Evolutionary conservation across 2,329 filamentous ascomycete species (phyloP).

Genomic region (Trematosphaeria pertusa): DNA sequence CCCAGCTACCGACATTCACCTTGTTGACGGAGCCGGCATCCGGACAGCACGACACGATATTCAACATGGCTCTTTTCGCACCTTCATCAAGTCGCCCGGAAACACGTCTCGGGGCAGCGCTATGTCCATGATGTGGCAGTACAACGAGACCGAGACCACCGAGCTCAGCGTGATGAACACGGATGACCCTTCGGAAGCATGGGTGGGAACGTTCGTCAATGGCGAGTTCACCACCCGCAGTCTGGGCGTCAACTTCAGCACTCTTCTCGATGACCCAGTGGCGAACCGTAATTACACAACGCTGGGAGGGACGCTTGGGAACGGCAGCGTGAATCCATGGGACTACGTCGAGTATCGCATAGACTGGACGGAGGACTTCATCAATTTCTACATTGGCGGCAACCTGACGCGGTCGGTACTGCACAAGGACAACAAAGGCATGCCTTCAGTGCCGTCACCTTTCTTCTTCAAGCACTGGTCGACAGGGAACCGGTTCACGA

Average conservation of each 20-base stretch:
- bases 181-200: slow-evolving; percentile 46
- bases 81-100: slow-evolving; percentile 51
- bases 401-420: slow-evolving; percentile 44
- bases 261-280: slow-evolving; percentile 32
- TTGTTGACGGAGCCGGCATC: slow-evolving; percentile 54
- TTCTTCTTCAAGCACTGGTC: slow-evolving; percentile 59
- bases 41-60: slow-evolving; percentile 55
- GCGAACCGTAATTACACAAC: slow-evolving; percentile 49
- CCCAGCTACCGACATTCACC: slow-evolving; percentile 43
- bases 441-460: slow-evolving; percentile 52
- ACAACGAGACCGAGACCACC: slow-evolving; percentile 53
- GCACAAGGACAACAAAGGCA: slow-evolving; percentile 36
- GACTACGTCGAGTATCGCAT: slow-evolving; percentile 56
- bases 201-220: slow-evolving; percentile 49
- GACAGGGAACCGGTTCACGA: slow-evolving; percentile 52
- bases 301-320: slow-evolving; percentile 34
- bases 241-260: slow-evolving; percentile 52
- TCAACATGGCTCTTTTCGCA: slow-evolving; percentile 56
- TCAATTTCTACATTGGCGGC: slow-evolving; percentile 53
- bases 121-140: slow-evolving; percentile 55
- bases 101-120: slow-evolving; percentile 49
- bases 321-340: slow-evolving; percentile 49
- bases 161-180: slow-evolving; percentile 57
- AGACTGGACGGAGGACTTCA: slow-evolving; percentile 54
- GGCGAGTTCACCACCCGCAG: slow-evolving; percentile 47